Evolutionary conservation across 1,284 basidiomycete genomes (phyloP), one percentile per base, ranked within the genome.

Genomic region (Moesziomyces antarcticus): DNA sequence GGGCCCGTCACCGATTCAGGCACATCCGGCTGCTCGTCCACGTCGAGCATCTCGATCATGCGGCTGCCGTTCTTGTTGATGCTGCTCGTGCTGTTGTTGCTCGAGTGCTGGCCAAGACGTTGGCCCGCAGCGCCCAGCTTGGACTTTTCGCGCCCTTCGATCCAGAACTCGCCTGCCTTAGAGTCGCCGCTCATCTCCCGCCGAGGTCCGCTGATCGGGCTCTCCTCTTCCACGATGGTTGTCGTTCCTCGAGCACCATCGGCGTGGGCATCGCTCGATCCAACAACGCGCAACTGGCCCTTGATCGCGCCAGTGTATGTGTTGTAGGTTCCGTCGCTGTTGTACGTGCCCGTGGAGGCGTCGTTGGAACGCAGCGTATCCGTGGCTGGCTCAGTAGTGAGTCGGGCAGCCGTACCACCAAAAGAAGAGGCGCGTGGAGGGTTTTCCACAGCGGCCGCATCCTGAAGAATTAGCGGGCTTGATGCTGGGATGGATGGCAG

Each of bases 41-140:
- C 18, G 21, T 69, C 66, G 14, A 69, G 56, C 66, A 69, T 62
- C 48, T 69, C 66, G 35, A 69, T 58, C 66, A 69, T 52, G 16
- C 66, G 55, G 41, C 66, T 69, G 16, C 66, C 66, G 27, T 50
- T 61, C 48, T 46, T 57, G 48, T 57, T 54, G 51, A 61, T 43
- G 56, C 66, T 69, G 44, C 55, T 49, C 3, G 43, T 55, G 56
- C 66, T 69, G 45, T 56, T 49, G 58, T 56, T 56, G 35, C 57
- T 41, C 37, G 65, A 61, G 16, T 61, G 54, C 40, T 61, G 58
- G 14, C 58, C 65, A 16, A 67, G 13, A 41, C 64, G 64, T 27
- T 21, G 52, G 7, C 50, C 54, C n/a, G 64, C 54, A 16, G 48
- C 52, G 18, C 52, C 52, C 14, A 59, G 37, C 25, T 50, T 49